These are phyloP conservation scores for Prototheca wickerhamii DNA, from an alignment of 163 green algal genomes.

Conservation along the genomic window DNA sequence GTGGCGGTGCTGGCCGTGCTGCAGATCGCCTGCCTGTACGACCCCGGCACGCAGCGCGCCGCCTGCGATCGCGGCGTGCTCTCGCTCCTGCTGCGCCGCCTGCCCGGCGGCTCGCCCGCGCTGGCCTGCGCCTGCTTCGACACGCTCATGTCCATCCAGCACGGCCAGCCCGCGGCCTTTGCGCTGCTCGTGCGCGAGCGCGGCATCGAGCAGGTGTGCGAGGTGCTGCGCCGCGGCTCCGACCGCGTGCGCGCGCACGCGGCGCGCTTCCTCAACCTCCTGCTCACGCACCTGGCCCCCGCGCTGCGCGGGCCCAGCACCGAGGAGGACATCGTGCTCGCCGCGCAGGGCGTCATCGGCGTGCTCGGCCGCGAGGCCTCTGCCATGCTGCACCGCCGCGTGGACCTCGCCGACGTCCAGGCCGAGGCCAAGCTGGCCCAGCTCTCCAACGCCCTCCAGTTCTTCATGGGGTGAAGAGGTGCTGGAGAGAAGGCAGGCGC, in stretches of 20 bases:
- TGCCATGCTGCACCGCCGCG: constrained; percentile 12
- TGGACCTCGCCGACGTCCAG: constrained; percentile 9
- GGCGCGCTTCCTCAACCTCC: constrained; percentile 22
- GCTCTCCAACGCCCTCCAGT: constrained; percentile 13
- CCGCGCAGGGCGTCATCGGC: constrained; percentile 3
- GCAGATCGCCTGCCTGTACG: constrained; percentile 15
- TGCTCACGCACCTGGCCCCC: constrained; percentile 14
- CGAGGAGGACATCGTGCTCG: constrained; percentile 5
- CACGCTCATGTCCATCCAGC: constrained; percentile 12
- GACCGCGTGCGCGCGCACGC: constrained; percentile 16
- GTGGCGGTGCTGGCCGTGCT: constrained; percentile 10
- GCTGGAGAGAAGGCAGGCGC: no score
- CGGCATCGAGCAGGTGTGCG: constrained; percentile 18
- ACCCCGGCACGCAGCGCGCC: background rate
- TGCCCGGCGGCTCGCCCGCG: constrained; percentile 4
- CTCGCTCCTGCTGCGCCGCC: constrained; percentile 9
- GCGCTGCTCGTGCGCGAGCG: background rate
- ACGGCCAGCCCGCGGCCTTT: constrained; percentile 8
- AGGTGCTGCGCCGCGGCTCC: constrained; percentile 1
- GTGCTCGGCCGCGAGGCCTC: constrained; percentile 16
- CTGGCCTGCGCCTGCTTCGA: constrained; percentile 19
- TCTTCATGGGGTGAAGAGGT: constrained; percentile 21
- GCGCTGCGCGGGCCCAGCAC: constrained; percentile 1
- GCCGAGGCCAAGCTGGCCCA: constrained; percentile 17
- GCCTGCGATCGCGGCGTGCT: constrained; percentile 5